Evolutionary conservation across 2,329 filamentous ascomycete species (phyloP), one percentile per base, ranked within the genome.

Genomic region (Fusarium abutilonis): DNA sequence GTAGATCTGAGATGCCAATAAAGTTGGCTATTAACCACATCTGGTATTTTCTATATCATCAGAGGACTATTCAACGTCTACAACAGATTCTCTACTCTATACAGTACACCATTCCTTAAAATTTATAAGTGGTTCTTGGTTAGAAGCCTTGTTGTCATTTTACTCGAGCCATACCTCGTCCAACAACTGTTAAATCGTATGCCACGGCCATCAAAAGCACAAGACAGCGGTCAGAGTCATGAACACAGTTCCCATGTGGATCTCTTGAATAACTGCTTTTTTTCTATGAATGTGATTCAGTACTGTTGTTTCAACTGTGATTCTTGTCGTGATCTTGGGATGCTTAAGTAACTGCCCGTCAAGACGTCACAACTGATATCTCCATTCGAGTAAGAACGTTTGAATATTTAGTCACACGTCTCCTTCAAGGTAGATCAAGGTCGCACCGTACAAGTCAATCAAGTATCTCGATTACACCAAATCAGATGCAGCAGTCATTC

Each of bases 261-360:
- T 6, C 13, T 9, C 10, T 35, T 60, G 47, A 47, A 32, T 4
- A 17, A 17, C 3, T 14, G 19, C 14, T 15, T 36, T 6, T 4
- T 17, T 4, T 19, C 19, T 1, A 21, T 41, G 2, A 14, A n/a
- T 4, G 46, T 38, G 11, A 53, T 23, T n/a, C 21, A 36, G 15
- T 9, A 29, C 3, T 9, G 8, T 9, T 19, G 14, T 32, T 48
- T 3, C 14, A 11, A 1, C 19, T n/a, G 21, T 58, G 23, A 15
- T 21, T 15, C 4, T 13, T 38, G 14, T 35, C 17, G 11, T 53
- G 5, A 38, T 54, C 15, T 21, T 13, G 13, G 15, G 17, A 34
- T 52, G 39, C 31, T 32, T 54, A 60, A 59, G 50, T 42, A 49
- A 23, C 46, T 35, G 14, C 19, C 19, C 19, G 17, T 19, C 36